Conservation (phyloP, 1,139 yeast genomes). For the Geotrichum australiense region DNA sequence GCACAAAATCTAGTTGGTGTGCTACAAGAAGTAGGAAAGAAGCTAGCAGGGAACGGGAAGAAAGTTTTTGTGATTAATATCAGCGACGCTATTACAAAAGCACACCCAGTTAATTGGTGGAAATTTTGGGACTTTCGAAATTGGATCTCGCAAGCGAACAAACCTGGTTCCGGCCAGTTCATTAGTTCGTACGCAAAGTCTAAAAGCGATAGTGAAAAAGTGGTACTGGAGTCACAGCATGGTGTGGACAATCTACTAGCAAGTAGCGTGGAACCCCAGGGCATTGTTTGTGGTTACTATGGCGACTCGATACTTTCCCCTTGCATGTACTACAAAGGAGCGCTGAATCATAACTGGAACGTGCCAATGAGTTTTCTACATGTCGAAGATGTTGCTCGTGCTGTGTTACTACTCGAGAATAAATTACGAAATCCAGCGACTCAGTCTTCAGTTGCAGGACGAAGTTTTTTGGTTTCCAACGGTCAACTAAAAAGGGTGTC, state of each 20-base stretch:
- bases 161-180: conserved; percentile 9
- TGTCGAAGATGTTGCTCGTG: conserved; percentile 31
- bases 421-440: conserved; percentile 19
- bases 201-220: conserved; percentile 18
- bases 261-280: conserved; percentile 25
- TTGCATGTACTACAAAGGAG: conserved; percentile 24
- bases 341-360: conserved; percentile 25
- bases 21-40: conserved; percentile 4
- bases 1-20: conserved; percentile 17
- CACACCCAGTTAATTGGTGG: conserved; percentile 22
- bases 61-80: conserved; percentile 21
- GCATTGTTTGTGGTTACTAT: conserved; percentile 29
- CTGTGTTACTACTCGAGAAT: conserved; percentile 26
- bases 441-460: conserved; percentile 3
- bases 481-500: conserved; percentile 15
- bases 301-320: conserved; percentile 29
- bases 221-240: conserved; percentile 15
- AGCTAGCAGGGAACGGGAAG: neutral
- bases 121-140: conserved; percentile 19
- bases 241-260: conserved; percentile 10
- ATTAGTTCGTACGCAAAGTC: conserved; percentile 28
- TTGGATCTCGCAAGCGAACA: conserved; percentile 12
- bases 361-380: conserved; percentile 28
- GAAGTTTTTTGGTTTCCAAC: conserved; percentile 17
- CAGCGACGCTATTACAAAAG: conserved; percentile 24